A percentile compares a stretch with the other conserved stretches of the same genome.
Conservation (phyloP, 495 filamentous ascomycete genomes). For the Acidiella bohemica region DNA sequence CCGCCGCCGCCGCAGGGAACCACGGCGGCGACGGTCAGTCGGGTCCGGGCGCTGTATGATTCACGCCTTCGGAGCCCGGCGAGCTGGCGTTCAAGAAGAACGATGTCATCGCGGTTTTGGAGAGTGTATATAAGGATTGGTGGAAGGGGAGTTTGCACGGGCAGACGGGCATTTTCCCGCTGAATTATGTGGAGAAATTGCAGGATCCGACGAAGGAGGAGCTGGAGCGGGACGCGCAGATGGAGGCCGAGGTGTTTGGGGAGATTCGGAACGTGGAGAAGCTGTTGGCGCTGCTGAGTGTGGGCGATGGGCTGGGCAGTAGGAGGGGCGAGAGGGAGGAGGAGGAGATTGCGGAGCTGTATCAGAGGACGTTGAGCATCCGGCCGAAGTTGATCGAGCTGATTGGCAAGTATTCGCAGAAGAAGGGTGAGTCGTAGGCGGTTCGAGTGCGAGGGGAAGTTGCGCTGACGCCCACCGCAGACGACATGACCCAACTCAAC, state of each 20-base stretch:
- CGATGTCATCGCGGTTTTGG: constrained; percentile 91
- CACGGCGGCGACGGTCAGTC: constrained; percentile 92
- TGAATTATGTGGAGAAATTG: constrained; percentile 98
- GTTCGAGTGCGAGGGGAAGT: constrained; percentile 2
- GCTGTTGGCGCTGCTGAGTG: constrained; percentile 81
- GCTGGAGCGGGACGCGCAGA: constrained; percentile 86
- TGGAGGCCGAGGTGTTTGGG: constrained; percentile 94
- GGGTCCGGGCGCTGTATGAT: constrained; percentile 91
- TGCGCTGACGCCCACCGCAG: constrained; percentile 33
- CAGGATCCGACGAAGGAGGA: constrained; percentile 90
- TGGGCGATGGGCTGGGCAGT: constrained; percentile 37
- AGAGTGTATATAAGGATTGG: constrained; percentile 98
- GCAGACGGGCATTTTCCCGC: constrained; percentile 91
- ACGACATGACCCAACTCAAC: constrained; percentile 95
- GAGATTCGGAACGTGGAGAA: constrained; percentile 99
- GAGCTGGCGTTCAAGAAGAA: constrained; percentile 94
- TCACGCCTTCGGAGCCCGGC: constrained; percentile 81
- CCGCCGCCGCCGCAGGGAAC: constrained; percentile 43
- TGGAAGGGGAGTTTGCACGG: constrained; percentile 93
- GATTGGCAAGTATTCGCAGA: constrained; percentile 98
- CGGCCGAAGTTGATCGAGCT: constrained; percentile 94
- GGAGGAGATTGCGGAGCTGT: constrained; percentile 57
- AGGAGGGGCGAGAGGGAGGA: constrained; percentile 35
- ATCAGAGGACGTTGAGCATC: constrained; percentile 87
- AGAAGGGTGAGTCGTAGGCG: constrained; percentile 57